These are phyloP conservation scores for Cetradonia linearis DNA, from an alignment of 495 filamentous ascomycete genomes.

Conservation along the genomic window DNA sequence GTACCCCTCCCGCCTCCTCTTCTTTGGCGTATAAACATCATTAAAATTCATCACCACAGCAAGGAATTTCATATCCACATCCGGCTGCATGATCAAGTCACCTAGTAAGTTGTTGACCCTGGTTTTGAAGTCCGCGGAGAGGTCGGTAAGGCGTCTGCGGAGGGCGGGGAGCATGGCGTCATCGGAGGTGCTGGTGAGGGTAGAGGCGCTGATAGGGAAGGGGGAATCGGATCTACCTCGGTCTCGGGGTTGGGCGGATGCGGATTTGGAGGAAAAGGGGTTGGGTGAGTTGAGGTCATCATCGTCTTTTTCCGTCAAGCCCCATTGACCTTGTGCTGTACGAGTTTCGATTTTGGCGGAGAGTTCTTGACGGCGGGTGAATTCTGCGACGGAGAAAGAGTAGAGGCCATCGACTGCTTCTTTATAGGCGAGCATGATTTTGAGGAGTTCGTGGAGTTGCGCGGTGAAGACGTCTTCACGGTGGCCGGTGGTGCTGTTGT, in stretches of 20 bases:
- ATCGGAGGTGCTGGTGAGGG: constrained; percentile 27
- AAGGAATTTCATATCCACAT: constrained; percentile 90
- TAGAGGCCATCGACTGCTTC: constrained; percentile 92
- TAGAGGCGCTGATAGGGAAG: constrained; percentile 28
- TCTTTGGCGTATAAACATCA: constrained; percentile 75
- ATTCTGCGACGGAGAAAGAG: constrained; percentile 85
- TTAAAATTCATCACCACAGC: constrained; percentile 99
- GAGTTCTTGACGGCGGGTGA: constrained; percentile 78
- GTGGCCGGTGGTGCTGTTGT: constrained; percentile 33
- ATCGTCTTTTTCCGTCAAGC: constrained; percentile 42
- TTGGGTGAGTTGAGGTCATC: constrained; percentile 24
- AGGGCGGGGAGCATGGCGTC: constrained; percentile 67
- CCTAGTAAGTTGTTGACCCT: constrained; percentile 73
- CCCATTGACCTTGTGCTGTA: constrained; percentile 50
- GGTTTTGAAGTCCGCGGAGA: constrained; percentile 63
- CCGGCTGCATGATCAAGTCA: constrained; percentile 84
- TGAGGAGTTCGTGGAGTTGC: constrained; percentile 85
- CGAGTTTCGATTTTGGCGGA: constrained; percentile 60
- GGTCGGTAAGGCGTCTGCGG: constrained; percentile 54
- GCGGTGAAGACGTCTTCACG: constrained; percentile 77
- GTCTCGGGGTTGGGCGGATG: constrained; percentile 18
- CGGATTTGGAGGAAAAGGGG: constrained; percentile 5
- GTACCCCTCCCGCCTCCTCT: constrained; percentile 45
- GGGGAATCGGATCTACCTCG: constrained; percentile 23
- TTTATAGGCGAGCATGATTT: constrained; percentile 87